These are phyloP conservation scores for Fusarium hostae DNA, from an alignment of 2,329 filamentous ascomycete genomes.

Conservation along the genomic window DNA sequence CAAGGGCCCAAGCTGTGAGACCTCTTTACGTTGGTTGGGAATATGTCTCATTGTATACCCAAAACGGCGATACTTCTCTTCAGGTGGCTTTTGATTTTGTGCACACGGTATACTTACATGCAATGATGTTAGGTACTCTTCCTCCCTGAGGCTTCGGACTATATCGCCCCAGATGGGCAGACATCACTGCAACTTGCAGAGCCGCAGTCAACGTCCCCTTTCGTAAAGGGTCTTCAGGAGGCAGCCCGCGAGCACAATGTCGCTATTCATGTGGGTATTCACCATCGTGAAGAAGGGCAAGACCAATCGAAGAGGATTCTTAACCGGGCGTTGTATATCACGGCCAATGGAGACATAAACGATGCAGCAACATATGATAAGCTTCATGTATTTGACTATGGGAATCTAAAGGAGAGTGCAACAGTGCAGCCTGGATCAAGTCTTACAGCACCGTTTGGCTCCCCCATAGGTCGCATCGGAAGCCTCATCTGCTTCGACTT, in stretches of 20 bases:
- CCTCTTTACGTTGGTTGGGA: slow-evolving; percentile 1
- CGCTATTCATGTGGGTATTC: slow-evolving; percentile 87
- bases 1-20: slow-evolving; percentile 28
- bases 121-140: slow-evolving; percentile 73
- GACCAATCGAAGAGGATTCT: slow-evolving; percentile 50
- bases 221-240: slow-evolving; percentile 78
- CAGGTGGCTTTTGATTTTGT: slow-evolving; percentile 4
- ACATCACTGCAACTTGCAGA: slow-evolving; percentile 78
- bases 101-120: slow-evolving; percentile 41
- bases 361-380: slow-evolving; percentile 77
- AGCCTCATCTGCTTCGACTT: slow-evolving; percentile 91
- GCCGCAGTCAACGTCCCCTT: slow-evolving; percentile 72
- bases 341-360: slow-evolving; percentile 55
- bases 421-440: slow-evolving; percentile 74
- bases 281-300: slow-evolving; percentile 67
- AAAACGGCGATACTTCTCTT: slow-evolving; percentile 30
- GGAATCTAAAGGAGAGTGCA: slow-evolving; percentile 59
- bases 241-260: slow-evolving; percentile 73
- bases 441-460: slow-evolving; percentile 77
- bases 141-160: slow-evolving; percentile 91
- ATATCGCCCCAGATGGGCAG: slow-evolving; percentile 76
- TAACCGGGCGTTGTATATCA: slow-evolving; percentile 66
- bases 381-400: slow-evolving; percentile 86
- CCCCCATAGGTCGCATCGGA: slow-evolving; percentile 78
- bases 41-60: slow-evolving; percentile 3